Percentiles rank a stretch among this genome's conserved stretches.
These are phyloP conservation scores for Aspergillus conjunctus DNA, from an alignment of 495 filamentous ascomycete species.

Conservation along the genomic window DNA sequence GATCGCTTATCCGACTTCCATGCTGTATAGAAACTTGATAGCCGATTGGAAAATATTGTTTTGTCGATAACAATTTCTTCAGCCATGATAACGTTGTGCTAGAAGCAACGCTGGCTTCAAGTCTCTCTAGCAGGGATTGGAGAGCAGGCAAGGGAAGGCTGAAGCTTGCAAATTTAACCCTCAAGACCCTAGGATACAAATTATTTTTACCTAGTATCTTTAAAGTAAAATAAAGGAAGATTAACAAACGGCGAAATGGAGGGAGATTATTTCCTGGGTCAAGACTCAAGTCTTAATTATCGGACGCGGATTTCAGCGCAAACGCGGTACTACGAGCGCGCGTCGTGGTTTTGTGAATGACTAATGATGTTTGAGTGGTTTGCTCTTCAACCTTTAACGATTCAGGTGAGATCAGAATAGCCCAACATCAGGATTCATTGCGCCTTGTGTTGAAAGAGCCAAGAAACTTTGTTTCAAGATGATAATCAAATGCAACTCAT, in stretches of 20 bases:
- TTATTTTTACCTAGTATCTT: too few relatives aligned
- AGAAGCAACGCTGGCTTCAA: slow-evolving; percentile 21
- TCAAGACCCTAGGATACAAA: too few relatives aligned
- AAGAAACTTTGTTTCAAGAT: not conserved
- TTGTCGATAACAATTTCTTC: slow-evolving; percentile 88
- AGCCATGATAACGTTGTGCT: slow-evolving; percentile 43
- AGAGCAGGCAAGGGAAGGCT: not conserved
- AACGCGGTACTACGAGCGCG: slow-evolving; percentile 14
- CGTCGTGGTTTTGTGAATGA: not conserved
- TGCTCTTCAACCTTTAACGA: slow-evolving; percentile 3
- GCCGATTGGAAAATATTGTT: slow-evolving; percentile 85
- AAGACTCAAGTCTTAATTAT: not conserved
- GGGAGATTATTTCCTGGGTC: too few relatives aligned
- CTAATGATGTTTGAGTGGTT: slow-evolving; percentile 22
- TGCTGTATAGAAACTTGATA: slow-evolving; percentile 79
- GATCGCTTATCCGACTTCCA: slow-evolving; percentile 94
- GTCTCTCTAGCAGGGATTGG: slow-evolving; percentile 3
- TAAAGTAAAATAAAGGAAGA: too few relatives aligned
- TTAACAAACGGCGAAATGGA: too few relatives aligned
- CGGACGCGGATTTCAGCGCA: not conserved
- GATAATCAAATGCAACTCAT: not conserved
- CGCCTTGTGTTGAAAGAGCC: too few relatives aligned
- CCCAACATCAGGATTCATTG: not conserved
- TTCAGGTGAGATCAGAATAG: not conserved
- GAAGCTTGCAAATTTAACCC: not conserved